Evolutionary conservation across 2,329 filamentous ascomycete genomes (phyloP), one percentile per base, ranked within the genome.

Genomic region (Cladophialophora carrionii): DNA sequence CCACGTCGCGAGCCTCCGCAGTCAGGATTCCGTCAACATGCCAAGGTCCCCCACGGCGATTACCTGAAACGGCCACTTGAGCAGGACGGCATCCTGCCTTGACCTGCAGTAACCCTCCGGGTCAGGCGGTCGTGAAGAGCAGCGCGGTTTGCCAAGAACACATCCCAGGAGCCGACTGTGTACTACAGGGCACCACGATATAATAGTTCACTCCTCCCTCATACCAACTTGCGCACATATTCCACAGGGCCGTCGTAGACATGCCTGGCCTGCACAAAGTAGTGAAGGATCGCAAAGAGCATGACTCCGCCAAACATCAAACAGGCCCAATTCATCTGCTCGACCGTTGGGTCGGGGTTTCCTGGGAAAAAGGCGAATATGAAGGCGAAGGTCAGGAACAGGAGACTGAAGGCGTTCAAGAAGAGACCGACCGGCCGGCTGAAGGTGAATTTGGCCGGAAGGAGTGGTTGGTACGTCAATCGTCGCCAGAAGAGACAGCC

Each of bases 391-490:
- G 58, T 43, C n/a, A 74, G 58, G 56, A 74, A 74, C 2, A 73
- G 7, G 2, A 74, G 49, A 4, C 72, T 75, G 34, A 72, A 62
- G 14, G 76, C 72, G 61, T 82, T 81, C 61, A 81, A 64, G 20
- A 73, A 66, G 1, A 80, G 68, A 0, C 79, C 79, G 49, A 72
- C 75, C 8, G 63, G 48, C 7, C 69, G 69, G 0, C 79, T 78
- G 10, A 82, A 74, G 46, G 69, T 75, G 76, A 74, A 81, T 26
- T 74, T 72, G 8, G 74, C 72, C 0, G 71, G 73, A 0, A 77
- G 78, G 0, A 81, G 70, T 0, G 73, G 71, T 31, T 75, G 70
- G 17, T 72, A 67, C 1, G 69, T 71, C 37, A 80, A 57, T 4
- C 79, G 76, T 57, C 74, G 74, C 65, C 75, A 72, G 41, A 78